Evolutionary conservation across 2,329 filamentous ascomycete species (phyloP).

Genomic region (Penicillium sp.): DNA sequence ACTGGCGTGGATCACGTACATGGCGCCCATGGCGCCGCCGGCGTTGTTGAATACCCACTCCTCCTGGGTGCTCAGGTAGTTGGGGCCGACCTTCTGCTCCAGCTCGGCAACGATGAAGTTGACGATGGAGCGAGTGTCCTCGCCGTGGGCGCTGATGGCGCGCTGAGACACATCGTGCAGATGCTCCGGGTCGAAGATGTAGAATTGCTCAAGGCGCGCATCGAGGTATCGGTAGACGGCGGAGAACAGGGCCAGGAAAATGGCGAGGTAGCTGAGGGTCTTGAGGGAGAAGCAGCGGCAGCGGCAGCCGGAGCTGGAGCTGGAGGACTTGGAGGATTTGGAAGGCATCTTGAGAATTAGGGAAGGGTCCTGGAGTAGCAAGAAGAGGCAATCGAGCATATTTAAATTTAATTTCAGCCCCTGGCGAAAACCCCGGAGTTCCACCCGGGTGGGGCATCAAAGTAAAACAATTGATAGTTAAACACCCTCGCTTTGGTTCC

Average conservation of each 20-base stretch:
- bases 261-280: conserved; percentile 32
- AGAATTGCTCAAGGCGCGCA: conserved; percentile 53
- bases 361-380: background rate
- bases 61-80: conserved; percentile 66
- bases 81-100: conserved; percentile 46
- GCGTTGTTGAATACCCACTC: conserved; percentile 94
- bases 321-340: conserved; percentile 24
- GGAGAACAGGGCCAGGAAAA: conserved; percentile 37
- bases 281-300: conserved; percentile 31
- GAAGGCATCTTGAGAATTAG: conserved; percentile 22
- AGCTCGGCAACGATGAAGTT: conserved; percentile 69
- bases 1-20: conserved; percentile 89
- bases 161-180: conserved; percentile 67
- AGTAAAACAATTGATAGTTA: conserved; percentile 2
- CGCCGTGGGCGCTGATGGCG: conserved; percentile 67
- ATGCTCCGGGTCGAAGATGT: conserved; percentile 69
- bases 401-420: conserved; percentile 14
- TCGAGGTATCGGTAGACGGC: conserved; percentile 39
- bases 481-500: background rate
- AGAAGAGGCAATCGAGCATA: conserved; percentile 4
- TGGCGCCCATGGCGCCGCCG: conserved; percentile 85
- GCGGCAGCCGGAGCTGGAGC: conserved; percentile 21
- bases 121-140: conserved; percentile 70
- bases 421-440: conserved; percentile 19
- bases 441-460: conserved; percentile 12